Evolutionary conservation across 371 early-diverging fungal species (phyloP).

Genomic region (Mucor plumbeus): DNA sequence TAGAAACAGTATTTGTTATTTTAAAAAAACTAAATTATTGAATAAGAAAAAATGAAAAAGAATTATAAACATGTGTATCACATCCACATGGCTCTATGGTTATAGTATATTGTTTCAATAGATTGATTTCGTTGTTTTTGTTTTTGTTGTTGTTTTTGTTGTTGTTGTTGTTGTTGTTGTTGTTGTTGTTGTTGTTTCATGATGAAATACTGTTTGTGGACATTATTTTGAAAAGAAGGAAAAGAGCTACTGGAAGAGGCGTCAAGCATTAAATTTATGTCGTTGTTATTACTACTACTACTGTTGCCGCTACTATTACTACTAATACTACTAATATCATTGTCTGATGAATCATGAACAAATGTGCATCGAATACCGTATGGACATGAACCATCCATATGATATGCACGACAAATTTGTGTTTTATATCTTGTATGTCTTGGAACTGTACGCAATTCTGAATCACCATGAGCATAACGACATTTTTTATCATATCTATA

Average conservation of each 20-base stretch:
- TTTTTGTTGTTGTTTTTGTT: slow-evolving; percentile 12
- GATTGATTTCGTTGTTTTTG: background rate
- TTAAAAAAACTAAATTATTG: no score
- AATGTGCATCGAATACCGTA: slow-evolving; percentile 97
- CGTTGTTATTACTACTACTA: slow-evolving; percentile 13
- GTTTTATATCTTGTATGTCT: slow-evolving; percentile 97
- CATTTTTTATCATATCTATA: slow-evolving; percentile 89
- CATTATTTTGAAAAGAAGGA: background rate
- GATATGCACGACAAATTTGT: slow-evolving; percentile 87
- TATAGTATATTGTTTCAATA: slow-evolving; percentile 23
- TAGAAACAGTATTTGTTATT: background rate
- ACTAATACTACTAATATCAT: slow-evolving; percentile 6
- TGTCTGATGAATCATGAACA: slow-evolving; percentile 67
- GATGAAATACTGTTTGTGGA: slow-evolving; percentile 6
- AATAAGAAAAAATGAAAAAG: no score
- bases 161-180: slow-evolving; percentile 9
- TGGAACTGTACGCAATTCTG: slow-evolving; percentile 80
- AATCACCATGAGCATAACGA: slow-evolving; percentile 93
- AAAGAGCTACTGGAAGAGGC: background rate
- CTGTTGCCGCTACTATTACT: slow-evolving; percentile 20
- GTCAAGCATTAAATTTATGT: background rate
- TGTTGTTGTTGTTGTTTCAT: slow-evolving; percentile 19
- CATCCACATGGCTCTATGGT: slow-evolving; percentile 18
- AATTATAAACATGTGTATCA: background rate
- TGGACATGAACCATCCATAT: slow-evolving; percentile 90